These are phyloP conservation scores for Selenicereus undatus DNA, from an alignment of 148 eudicot genomes.

Conservation along the genomic window DNA sequence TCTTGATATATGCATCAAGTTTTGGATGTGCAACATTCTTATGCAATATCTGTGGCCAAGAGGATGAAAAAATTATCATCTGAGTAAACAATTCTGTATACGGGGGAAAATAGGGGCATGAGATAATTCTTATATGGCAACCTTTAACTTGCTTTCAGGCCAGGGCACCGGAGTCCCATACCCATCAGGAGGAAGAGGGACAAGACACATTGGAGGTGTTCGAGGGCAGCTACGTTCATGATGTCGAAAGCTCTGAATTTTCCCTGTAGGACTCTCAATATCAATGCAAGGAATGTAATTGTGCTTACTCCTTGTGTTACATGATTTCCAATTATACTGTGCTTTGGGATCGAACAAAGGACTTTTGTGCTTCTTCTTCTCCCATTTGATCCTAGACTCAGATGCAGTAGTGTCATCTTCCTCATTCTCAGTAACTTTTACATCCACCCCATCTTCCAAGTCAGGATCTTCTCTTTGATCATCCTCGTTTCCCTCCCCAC, in stretches of 20 bases:
- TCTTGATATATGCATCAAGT: constrained; percentile 66
- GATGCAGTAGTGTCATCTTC: constrained; percentile 34
- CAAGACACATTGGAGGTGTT: constrained; percentile 77
- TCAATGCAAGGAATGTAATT: constrained; percentile 98
- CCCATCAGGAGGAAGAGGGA: constrained; percentile 82
- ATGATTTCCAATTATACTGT: constrained; percentile 70
- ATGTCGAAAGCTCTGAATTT: constrained; percentile 63
- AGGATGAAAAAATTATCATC: constrained; percentile 8
- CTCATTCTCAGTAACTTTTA: constrained; percentile 34
- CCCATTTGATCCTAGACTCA: constrained; percentile 21
- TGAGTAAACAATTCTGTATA: background rate
- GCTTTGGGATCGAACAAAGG: constrained; percentile 77
- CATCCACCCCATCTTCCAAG: constrained; percentile 31
- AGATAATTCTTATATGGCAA: constrained; percentile 20
- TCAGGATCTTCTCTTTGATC: constrained; percentile 39
- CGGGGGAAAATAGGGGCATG: background rate
- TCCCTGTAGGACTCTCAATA: constrained; percentile 53
- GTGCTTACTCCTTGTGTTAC: constrained; percentile 77
- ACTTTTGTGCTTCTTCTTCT: constrained; percentile 42
- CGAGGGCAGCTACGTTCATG: constrained; percentile 83
- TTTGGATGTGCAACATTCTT: constrained; percentile 96
- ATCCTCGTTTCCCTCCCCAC: constrained; percentile 27
- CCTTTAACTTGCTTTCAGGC: constrained; percentile 88
- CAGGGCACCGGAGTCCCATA: constrained; percentile 73
- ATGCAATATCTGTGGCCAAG: constrained; percentile 59